Evolutionary conservation across 2,329 filamentous ascomycete species (phyloP).

Genomic region (Falciphora oryzae): DNA sequence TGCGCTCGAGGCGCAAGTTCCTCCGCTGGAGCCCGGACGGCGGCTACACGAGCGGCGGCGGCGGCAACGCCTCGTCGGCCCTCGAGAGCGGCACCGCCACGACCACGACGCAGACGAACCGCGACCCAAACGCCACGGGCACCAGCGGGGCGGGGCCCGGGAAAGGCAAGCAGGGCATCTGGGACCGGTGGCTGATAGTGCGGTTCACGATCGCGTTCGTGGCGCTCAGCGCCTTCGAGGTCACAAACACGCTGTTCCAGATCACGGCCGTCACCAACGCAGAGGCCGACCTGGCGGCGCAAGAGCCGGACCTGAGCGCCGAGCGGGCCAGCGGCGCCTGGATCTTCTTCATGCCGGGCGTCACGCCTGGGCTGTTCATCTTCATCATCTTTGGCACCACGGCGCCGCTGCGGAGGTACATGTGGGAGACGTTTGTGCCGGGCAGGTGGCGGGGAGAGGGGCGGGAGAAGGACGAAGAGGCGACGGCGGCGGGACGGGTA

Average conservation of each 20-base stretch:
- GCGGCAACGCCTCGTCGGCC: background rate
- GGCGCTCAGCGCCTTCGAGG: slow-evolving; percentile 20
- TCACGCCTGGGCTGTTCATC: slow-evolving; percentile 7
- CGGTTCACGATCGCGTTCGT: slow-evolving; percentile 23
- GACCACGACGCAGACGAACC: background rate
- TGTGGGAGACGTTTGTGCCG: slow-evolving; percentile 3
- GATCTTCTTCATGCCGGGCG: slow-evolving; percentile 10
- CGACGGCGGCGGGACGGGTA: background rate
- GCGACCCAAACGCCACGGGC: slow-evolving; percentile 1
- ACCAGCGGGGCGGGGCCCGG: background rate
- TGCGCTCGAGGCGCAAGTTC: slow-evolving; percentile 19
- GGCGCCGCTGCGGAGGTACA: slow-evolving; percentile 5
- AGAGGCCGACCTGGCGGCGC: background rate
- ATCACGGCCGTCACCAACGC: slow-evolving; percentile 18
- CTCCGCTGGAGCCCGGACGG: slow-evolving; percentile 18
- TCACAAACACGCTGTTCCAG: slow-evolving; percentile 23
- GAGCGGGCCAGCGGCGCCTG: background rate
- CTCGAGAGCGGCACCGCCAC: slow-evolving; percentile 1
- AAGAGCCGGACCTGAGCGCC: slow-evolving; percentile 1
- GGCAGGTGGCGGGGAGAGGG: background rate
- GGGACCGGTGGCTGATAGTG: slow-evolving; percentile 24
- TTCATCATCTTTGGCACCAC: slow-evolving; percentile 9
- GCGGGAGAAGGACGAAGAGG: background rate
- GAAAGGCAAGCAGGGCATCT: slow-evolving; percentile 15
- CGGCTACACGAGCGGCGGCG: slow-evolving; percentile 11